These are phyloP conservation scores for Raffaelea arxii DNA, from an alignment of 2,329 filamentous ascomycete genomes.

Conservation along the genomic window DNA sequence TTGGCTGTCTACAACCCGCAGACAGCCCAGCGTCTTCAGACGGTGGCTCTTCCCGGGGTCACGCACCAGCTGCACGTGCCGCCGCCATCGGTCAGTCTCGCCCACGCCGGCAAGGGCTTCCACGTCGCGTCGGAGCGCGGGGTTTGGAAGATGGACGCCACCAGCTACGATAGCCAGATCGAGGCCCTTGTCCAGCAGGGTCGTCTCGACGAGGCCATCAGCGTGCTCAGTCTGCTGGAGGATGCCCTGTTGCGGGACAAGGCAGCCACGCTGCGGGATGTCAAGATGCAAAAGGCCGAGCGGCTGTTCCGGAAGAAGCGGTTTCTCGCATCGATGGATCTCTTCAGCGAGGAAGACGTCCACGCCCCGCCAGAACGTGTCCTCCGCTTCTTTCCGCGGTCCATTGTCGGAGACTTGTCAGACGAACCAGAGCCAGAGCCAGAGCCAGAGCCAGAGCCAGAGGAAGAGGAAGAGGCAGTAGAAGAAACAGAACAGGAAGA, in stretches of 20 bases:
- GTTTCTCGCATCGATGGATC: slow-evolving; percentile 76
- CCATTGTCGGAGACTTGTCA: slow-evolving; percentile 76
- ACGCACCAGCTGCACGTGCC: slow-evolving; percentile 84
- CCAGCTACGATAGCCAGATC: slow-evolving; percentile 85
- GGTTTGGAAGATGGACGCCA: slow-evolving; percentile 93
- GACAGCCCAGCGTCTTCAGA: slow-evolving; percentile 82
- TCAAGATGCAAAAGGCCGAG: slow-evolving; percentile 89
- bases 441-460: slow-evolving; percentile 21
- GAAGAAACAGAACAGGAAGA: slow-evolving; percentile 21
- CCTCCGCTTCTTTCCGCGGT: slow-evolving; percentile 70
- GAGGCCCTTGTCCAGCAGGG: slow-evolving; percentile 66
- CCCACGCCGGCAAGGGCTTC: slow-evolving; percentile 93
- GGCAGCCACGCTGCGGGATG: slow-evolving; percentile 65
- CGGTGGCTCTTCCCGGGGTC: slow-evolving; percentile 70
- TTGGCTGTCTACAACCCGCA: slow-evolving; percentile 90
- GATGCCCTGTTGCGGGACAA: slow-evolving; percentile 85
- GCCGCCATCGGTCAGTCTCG: slow-evolving; percentile 85
- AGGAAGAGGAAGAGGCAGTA: slow-evolving; percentile 18
- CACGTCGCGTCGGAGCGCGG: slow-evolving; percentile 83
- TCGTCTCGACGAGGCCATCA: slow-evolving; percentile 84
- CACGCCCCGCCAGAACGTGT: slow-evolving; percentile 84
- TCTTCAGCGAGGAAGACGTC: slow-evolving; percentile 77
- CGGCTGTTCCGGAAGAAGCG: slow-evolving; percentile 71
- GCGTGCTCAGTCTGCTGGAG: slow-evolving; percentile 79
- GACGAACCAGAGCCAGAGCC: slow-evolving; percentile 30